These are phyloP conservation scores for Dictyophora rubrovolvata DNA, from an alignment of 768 basidiomycete genomes.

Conservation along the genomic window DNA sequence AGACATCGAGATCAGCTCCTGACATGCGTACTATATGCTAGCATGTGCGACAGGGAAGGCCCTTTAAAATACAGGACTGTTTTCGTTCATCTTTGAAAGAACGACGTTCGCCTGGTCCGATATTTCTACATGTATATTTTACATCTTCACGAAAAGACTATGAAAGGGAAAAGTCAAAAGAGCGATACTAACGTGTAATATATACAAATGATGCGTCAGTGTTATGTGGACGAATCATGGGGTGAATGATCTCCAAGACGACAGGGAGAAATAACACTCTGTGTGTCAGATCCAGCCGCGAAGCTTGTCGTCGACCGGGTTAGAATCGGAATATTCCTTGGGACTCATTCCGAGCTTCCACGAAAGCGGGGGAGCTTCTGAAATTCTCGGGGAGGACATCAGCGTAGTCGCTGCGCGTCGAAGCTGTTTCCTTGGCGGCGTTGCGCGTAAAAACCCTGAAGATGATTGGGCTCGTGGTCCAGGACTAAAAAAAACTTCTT, in stretches of 20 bases:
- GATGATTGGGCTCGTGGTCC: background rate
- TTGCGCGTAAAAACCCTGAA: background rate
- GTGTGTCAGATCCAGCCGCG: background rate
- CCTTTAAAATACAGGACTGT: too few species aligned
- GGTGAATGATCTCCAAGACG: too few species aligned
- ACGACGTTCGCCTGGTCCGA: too few species aligned
- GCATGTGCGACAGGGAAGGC: too few species aligned
- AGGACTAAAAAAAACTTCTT: background rate
- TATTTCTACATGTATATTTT: too few species aligned
- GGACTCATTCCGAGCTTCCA: background rate
- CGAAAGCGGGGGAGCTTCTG: background rate
- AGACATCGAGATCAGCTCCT: too few species aligned
- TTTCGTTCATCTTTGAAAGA: too few species aligned
- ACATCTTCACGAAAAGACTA: too few species aligned
- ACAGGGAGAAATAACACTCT: too few species aligned
- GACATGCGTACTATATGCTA: too few species aligned
- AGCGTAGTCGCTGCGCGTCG: background rate
- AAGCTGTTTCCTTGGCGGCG: background rate
- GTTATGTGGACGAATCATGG: background rate
- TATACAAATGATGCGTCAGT: background rate
- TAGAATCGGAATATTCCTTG: background rate
- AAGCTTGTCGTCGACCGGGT: background rate
- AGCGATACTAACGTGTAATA: too few species aligned
- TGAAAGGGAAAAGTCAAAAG: too few species aligned
- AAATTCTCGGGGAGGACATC: background rate